These are phyloP conservation scores for Discostella pseudostelligera DNA, from an alignment of 108 stramenopile species.

Conservation along the genomic window DNA sequence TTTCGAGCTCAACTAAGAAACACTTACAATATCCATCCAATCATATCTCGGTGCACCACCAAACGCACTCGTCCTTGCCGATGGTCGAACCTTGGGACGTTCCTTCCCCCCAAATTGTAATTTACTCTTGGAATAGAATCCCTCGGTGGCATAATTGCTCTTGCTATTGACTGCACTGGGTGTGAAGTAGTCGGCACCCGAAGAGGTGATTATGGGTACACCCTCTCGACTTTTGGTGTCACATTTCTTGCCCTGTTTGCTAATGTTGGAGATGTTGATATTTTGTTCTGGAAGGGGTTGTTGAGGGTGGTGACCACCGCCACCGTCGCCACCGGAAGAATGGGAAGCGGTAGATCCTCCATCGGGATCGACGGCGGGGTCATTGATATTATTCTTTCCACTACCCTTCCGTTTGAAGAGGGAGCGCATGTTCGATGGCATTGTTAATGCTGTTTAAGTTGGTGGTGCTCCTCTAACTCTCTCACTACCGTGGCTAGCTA, in stretches of 20 bases:
- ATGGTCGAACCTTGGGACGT: conserved; percentile 46
- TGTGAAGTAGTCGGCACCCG: conserved; percentile 32
- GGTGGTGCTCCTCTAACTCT: no score
- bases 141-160: conserved; percentile 15
- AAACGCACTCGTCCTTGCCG: conserved; percentile 67
- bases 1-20: not conserved
- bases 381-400: not conserved
- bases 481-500: no score
- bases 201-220: conserved; percentile 42
- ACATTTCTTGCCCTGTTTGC: conserved; percentile 28
- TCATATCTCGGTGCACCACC: conserved; percentile 79
- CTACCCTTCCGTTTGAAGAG: conserved; percentile 31
- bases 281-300: not conserved
- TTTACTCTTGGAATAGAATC: conserved; percentile 23
- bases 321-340: not conserved
- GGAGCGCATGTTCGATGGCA: conserved; percentile 40
- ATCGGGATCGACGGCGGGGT: conserved; percentile 19
- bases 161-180: conserved; percentile 26
- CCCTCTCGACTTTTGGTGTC: conserved; percentile 31
- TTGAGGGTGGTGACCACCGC: not conserved
- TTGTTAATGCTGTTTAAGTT: not conserved
- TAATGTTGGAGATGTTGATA: not conserved
- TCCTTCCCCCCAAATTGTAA: conserved; percentile 8
- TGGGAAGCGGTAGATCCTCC: conserved; percentile 14
- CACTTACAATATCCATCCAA: conserved; percentile 88